Evolutionary conservation across 768 basidiomycete species (phyloP), one percentile per base, ranked within the genome.

Genomic region (Mrakia gelida): DNA sequence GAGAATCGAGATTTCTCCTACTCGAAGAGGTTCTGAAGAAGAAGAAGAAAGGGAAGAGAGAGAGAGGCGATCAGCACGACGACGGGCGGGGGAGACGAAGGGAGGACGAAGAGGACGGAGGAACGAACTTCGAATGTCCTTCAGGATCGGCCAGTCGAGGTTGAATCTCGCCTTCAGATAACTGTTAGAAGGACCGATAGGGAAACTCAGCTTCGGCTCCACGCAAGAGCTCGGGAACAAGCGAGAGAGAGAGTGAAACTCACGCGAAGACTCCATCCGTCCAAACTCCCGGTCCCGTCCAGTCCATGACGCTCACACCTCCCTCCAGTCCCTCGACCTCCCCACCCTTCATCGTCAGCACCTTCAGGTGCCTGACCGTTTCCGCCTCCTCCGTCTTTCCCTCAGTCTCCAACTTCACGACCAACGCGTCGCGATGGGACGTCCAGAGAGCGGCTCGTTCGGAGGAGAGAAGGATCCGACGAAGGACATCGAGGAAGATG

Each of bases 1-100:
- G 13, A 87, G 80, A 15, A 87, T 81, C 9, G 85, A 81, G 28
- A 86, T 81, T 54, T 86, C 86, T 5, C 82, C 85, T 28, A 85
- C 79, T 41, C 83, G 80, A 15, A 83, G 72, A 16, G 84, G 84
- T 45, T 76, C 75, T 76, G 70, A 1, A 23, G 43, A 63, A n/a
- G 21, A n/a, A 41, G 30, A 8, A 26, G 23, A 67, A 15, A 1
- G 34, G 34, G 34, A 30, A 65, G n/a, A 54, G 7, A 72, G 23
- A 28, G n/a, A 11, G 41, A 18, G 49, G 13, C 11, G 15, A 23
- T 49, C 7, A 72, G 5, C 26, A n/a, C n/a, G n/a, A 38, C 38
- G 38, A 3, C 15, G 18, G 18, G 30, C 38, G 15, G n/a, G 11
- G 54, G 30, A 32, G 26, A 54, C 34, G 45, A 56, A 34, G 34